Evolutionary conservation across 495 filamentous ascomycete species (phyloP).

Genomic region (Penicillium longicatenatum): DNA sequence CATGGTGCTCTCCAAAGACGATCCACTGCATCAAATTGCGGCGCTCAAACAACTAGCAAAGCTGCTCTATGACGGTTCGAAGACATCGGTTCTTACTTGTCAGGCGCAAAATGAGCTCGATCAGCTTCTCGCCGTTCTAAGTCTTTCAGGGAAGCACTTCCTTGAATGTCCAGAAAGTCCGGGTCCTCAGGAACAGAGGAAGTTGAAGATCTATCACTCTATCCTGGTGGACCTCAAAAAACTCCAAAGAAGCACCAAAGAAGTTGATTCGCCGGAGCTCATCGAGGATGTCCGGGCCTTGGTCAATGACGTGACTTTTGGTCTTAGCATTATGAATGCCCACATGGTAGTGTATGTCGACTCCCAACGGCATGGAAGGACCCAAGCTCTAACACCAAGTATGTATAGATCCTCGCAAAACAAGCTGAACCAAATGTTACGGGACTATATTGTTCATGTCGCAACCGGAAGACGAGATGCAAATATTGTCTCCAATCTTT

Average conservation of each 20-base stretch:
- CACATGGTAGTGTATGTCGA: constrained; percentile 23
- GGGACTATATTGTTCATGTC: constrained; percentile 11
- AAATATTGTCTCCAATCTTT: constrained; percentile 1
- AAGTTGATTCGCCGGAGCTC: not conserved
- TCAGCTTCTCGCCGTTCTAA: not conserved
- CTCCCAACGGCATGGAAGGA: too few relatives aligned
- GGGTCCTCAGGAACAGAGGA: constrained; percentile 3
- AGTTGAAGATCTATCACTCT: constrained; percentile 11
- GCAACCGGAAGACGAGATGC: constrained; percentile 2
- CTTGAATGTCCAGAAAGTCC: not conserved
- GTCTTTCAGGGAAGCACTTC: constrained; percentile 1
- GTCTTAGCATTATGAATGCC: constrained; percentile 14
- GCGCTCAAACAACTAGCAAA: not conserved
- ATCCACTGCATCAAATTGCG: not conserved
- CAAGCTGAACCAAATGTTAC: constrained; percentile 11
- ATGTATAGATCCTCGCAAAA: constrained; percentile 20
- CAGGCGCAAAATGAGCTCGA: not conserved
- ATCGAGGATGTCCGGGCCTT: constrained; percentile 19
- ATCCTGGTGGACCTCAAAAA: constrained; percentile 20
- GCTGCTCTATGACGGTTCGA: not conserved
- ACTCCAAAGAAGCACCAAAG: constrained; percentile 11
- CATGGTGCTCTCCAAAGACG: not conserved
- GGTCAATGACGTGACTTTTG: constrained; percentile 15
- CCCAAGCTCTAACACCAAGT: not conserved
- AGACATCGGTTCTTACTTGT: not conserved